A percentile compares a stretch with the other conserved stretches of the same genome.
phyloP scores from a whole-genome alignment of 306 rosid species.

The Begonia fuchsioides region DNA sequence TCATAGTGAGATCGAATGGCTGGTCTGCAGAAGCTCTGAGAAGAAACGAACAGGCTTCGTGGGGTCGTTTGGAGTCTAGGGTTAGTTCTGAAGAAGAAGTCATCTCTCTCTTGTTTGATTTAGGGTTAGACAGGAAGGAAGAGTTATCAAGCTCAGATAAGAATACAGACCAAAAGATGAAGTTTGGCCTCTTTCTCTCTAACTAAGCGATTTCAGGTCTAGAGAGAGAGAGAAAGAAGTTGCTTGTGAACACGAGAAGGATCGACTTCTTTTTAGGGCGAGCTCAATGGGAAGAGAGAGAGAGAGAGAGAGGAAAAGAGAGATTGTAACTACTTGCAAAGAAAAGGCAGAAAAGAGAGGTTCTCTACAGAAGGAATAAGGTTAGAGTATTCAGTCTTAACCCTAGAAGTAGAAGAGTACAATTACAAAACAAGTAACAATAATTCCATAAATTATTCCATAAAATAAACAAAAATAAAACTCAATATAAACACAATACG shows the following conservation, averaged over 20 bases:
- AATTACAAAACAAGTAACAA: conserved; percentile 1
- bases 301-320: conserved; percentile 5
- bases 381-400: conserved; percentile 39
- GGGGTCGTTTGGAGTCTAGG: conserved; percentile 68
- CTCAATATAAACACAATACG: too few species aligned
- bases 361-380: conserved; percentile 46
- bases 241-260: conserved; percentile 66
- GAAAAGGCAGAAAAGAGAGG: conserved; percentile 16
- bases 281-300: conserved; percentile 59
- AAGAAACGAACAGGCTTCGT: conserved; percentile 49
- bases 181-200: conserved; percentile 61
- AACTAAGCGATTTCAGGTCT: conserved; percentile 12
- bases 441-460: neutral
- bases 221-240: conserved; percentile 22
- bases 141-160: conserved; percentile 25
- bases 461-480: too few species aligned
- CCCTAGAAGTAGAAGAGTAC: conserved; percentile 15
- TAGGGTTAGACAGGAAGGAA: neutral
- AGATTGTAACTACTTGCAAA: conserved; percentile 17
- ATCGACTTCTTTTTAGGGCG: conserved; percentile 69
- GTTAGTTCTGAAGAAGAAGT: conserved; percentile 72
- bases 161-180: conserved; percentile 43
- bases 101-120: conserved; percentile 19
- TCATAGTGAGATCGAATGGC: conserved; percentile 19
- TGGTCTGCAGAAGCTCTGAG: conserved; percentile 59